These are phyloP conservation scores for Plasmodium vinckei DNA, from an alignment of 169 alveolate species.

Conservation along the genomic window DNA sequence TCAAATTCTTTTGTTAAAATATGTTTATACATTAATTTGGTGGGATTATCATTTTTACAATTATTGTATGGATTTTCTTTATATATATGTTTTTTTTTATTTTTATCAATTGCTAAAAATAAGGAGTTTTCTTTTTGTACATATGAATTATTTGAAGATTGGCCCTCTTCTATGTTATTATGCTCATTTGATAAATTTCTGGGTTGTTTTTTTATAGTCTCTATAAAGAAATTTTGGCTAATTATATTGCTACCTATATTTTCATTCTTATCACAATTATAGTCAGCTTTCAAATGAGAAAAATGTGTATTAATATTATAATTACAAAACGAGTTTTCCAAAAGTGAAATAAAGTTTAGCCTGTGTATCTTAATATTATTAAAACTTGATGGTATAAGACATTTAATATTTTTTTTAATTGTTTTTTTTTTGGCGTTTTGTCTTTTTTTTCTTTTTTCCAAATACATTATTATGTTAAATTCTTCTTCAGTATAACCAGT, in stretches of 20 bases:
- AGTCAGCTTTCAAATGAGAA: no score
- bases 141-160: not conserved
- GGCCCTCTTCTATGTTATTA: no score
- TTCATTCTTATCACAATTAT: no score
- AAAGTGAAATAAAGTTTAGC: constrained; percentile 36
- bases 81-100: not conserved
- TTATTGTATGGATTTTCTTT: not conserved
- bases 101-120: not conserved
- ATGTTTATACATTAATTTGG: no score
- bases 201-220: no score
- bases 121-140: constrained; percentile 1
- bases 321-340: constrained; percentile 36
- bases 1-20: no score
- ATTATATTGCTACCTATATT: no score
- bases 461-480: constrained; percentile 49
- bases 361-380: constrained; percentile 13
- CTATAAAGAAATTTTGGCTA: no score
- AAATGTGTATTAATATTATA: constrained; percentile 1
- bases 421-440: constrained; percentile 2
- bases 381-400: constrained; percentile 18
- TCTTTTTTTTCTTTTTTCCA: constrained; percentile 53
- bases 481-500: constrained; percentile 42
- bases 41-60: constrained; percentile 1
- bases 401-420: constrained; percentile 6
- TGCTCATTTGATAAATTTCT: no score